phyloP scores from a whole-genome alignment of 2,329 filamentous ascomycete species.

The Epichloe amarillans region DNA sequence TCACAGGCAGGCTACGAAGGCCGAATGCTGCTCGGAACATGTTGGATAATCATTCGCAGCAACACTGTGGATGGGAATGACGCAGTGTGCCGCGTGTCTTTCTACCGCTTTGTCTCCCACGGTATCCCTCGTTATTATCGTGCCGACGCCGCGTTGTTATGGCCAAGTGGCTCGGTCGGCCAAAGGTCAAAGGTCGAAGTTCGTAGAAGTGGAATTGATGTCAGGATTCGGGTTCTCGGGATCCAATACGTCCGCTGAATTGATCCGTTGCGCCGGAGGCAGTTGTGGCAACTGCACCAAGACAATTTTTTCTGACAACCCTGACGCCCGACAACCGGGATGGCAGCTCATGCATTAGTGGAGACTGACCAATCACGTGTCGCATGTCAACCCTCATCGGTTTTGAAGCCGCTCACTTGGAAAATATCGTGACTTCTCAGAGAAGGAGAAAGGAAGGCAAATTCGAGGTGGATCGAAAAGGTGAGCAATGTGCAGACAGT shows the following conservation, averaged over 20 bases:
- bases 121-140: neutral
- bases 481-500: no score
- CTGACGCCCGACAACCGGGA: neutral
- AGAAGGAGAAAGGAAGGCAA: no score
- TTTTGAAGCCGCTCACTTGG: no score
- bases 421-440: no score
- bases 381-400: neutral
- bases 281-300: neutral
- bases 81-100: neutral
- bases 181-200: no score
- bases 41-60: neutral
- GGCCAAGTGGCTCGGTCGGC: no score
- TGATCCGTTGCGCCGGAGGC: neutral
- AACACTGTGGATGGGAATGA: neutral
- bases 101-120: neutral
- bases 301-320: neutral
- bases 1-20: constrained; percentile 11
- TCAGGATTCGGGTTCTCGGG: no score
- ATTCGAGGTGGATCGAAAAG: no score
- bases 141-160: neutral
- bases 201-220: no score
- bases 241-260: no score
- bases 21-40: constrained; percentile 17
- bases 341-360: neutral
- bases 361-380: neutral